Evolutionary conservation across 2,329 filamentous ascomycete genomes (phyloP).

Genomic region (Neonectria coccinea): DNA sequence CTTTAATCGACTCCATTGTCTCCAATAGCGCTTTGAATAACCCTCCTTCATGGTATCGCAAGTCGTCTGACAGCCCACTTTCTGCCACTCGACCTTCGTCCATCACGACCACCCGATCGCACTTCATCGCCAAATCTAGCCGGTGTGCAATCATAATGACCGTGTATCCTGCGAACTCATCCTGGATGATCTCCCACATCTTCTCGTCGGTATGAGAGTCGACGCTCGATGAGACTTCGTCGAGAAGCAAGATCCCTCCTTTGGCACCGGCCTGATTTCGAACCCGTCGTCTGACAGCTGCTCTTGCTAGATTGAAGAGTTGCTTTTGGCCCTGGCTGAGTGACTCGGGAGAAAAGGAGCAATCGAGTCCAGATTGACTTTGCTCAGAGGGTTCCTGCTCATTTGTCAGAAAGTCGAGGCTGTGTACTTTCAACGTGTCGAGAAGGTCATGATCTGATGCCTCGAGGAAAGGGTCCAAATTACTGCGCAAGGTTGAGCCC

Average conservation of each 20-base stretch:
- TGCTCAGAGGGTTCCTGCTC: slow-evolving; percentile 44
- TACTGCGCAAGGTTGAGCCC: slow-evolving; percentile 34
- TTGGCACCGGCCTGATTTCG: slow-evolving; percentile 6
- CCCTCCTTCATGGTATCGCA: background rate
- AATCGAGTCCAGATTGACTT: slow-evolving; percentile 54
- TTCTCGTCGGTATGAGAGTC: slow-evolving; percentile 53
- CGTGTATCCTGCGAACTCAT: slow-evolving; percentile 59
- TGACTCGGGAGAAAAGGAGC: slow-evolving; percentile 20
- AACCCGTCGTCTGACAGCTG: slow-evolving; percentile 57
- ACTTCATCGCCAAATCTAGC: slow-evolving; percentile 62
- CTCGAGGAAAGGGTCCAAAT: slow-evolving; percentile 54
- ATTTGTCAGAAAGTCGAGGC: slow-evolving; percentile 45
- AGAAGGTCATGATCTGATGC: slow-evolving; percentile 47
- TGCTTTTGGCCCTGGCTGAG: slow-evolving; percentile 71
- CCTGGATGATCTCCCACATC: slow-evolving; percentile 53
- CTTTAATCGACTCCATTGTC: background rate
- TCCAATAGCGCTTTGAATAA: background rate
- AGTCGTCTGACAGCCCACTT: slow-evolving; percentile 21
- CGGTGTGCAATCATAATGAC: slow-evolving; percentile 61
- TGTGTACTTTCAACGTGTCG: slow-evolving; percentile 46
- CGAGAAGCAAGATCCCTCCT: slow-evolving; percentile 50
- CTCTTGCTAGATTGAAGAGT: slow-evolving; percentile 70
- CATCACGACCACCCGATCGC: slow-evolving; percentile 62
- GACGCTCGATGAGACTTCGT: slow-evolving; percentile 56
- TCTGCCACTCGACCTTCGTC: slow-evolving; percentile 59